These are phyloP conservation scores for Trametes cinnabarina DNA, from an alignment of 768 basidiomycete species.

Conservation along the genomic window DNA sequence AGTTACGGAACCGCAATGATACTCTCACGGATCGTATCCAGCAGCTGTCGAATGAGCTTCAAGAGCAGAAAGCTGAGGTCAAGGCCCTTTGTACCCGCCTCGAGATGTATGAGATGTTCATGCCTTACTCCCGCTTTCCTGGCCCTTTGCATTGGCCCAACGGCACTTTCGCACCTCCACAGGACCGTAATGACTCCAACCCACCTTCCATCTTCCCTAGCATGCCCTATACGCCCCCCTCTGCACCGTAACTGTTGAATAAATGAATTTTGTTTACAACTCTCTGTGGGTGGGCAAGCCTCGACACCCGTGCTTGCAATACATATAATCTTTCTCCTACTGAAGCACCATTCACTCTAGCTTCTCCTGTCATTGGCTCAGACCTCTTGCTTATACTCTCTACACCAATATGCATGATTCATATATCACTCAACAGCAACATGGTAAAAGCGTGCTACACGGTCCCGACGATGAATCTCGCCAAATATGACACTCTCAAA, in stretches of 20 bases:
- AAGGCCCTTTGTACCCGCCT: neutral
- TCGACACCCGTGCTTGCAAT: too few species aligned
- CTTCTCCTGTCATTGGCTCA: too few species aligned
- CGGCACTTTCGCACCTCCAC: neutral
- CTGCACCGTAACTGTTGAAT: too few species aligned
- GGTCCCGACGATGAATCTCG: slow-evolving; percentile 11
- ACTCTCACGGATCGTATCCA: neutral
- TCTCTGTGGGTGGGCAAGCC: too few species aligned
- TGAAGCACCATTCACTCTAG: too few species aligned
- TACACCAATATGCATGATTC: neutral
- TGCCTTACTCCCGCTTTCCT: neutral
- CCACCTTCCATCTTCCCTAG: too few species aligned
- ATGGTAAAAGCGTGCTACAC: slow-evolving; percentile 9
- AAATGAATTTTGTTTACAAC: too few species aligned
- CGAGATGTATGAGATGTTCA: neutral
- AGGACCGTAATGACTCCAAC: neutral
- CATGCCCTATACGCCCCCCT: too few species aligned
- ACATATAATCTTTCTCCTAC: too few species aligned
- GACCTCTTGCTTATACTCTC: too few species aligned
- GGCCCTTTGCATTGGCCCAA: neutral
- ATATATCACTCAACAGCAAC: neutral
- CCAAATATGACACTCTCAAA: slow-evolving; percentile 40
- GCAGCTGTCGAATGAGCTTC: neutral
- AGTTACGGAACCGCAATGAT: neutral
- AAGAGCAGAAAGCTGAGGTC: neutral